Base-by-base conservation (phyloP, 2,329 filamentous ascomycete species). In the Myrmaecium sp. region DNA sequence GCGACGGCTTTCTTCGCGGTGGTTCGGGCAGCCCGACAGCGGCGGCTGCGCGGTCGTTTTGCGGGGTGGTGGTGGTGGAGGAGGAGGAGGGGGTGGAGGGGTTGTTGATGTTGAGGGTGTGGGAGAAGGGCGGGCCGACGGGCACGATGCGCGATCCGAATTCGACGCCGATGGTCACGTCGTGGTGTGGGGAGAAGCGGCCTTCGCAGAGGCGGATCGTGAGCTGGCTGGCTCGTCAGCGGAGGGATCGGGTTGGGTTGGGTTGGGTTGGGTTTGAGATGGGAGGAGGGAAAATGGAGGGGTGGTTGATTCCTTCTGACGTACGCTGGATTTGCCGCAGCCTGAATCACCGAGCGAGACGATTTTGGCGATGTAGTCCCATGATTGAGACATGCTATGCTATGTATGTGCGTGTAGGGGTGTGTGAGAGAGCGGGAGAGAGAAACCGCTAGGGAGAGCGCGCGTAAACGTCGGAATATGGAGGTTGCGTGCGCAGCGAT, bases 291-390 rank as follows among this genome's bases (percentile, higher is more conserved):
- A 14, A 21, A 22, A 26, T 26, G 17, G 10, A 23, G 16, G 16
- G 14, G 13, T 2, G 3, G 16, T 16, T 7, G 17, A 13, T 8
- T n/a, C 8, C 10, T 12, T 9, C n/a, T 15, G 16, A 49, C 60
- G 37, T 54, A 70, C 66, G 50, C 66, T 71, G 30, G 82, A 92
- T 64, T 98, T 98, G 46, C 89, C 89, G 49, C 82, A 92, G 49
- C 84, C 89, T 23, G 79, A 89, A 60, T 95, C 89, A 52, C 89
- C 89, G 46, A 98, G 83, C 60, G 82, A 92, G 48, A 95, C 86
- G 43, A 98, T 80, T 58, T 98, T 98, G 54, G 86, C 84, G 50
- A 95, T 98, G 62, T 91, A 95, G 61, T 95, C 83, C 86, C 86
- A 95, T 54, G 82, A 76, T n/a, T n/a, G n/a, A n/a, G n/a, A n/a